A percentile compares a stretch with the other conserved stretches of the same genome.
Evolutionary conservation across 129 eudicot genomes (phyloP).

Genomic region (Calendula officinalis): DNA sequence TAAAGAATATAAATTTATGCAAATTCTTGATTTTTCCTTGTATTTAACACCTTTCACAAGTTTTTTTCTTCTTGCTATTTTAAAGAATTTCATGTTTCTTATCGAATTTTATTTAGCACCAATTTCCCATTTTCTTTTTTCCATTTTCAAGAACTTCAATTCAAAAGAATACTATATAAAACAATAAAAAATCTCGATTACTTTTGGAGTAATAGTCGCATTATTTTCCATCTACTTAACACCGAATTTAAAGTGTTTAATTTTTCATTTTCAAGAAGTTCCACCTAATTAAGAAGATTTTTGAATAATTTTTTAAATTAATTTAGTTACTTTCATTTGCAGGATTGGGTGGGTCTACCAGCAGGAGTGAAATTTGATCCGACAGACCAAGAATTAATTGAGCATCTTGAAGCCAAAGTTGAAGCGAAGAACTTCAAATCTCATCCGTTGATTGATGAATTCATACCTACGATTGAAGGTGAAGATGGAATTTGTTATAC

Average conservation of each 20-base stretch:
- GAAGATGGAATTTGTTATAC: constrained; percentile 99
- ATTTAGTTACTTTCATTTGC: constrained; percentile 25
- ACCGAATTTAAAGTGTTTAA: not conserved
- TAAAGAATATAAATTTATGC: constrained; percentile 35
- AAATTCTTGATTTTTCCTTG: constrained; percentile 14
- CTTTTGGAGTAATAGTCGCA: not conserved
- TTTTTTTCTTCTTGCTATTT: not conserved
- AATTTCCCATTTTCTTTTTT: not conserved
- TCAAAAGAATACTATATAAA: not conserved
- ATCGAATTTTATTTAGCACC: not conserved
- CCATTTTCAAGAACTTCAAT: not conserved
- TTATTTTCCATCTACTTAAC: not conserved
- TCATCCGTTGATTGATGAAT: constrained; percentile 94
- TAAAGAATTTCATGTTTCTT: not conserved
- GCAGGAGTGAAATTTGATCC: constrained; percentile 99
- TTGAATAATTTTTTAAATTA: not conserved
- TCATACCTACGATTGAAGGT: constrained; percentile 98
- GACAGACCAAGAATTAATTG: constrained; percentile 95
- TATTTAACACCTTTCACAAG: constrained; percentile 15
- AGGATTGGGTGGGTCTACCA: constrained; percentile 99
- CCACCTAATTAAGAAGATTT: not conserved
- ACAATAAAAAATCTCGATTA: too few relatives aligned
- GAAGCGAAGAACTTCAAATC: constrained; percentile 77
- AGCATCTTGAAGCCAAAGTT: constrained; percentile 97
- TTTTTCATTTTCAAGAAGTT: not conserved